Percentiles rank a stretch among this genome's conserved stretches.
Conservation (phyloP, 176 grass and related monocot species). For the Ananas comosus region DNA sequence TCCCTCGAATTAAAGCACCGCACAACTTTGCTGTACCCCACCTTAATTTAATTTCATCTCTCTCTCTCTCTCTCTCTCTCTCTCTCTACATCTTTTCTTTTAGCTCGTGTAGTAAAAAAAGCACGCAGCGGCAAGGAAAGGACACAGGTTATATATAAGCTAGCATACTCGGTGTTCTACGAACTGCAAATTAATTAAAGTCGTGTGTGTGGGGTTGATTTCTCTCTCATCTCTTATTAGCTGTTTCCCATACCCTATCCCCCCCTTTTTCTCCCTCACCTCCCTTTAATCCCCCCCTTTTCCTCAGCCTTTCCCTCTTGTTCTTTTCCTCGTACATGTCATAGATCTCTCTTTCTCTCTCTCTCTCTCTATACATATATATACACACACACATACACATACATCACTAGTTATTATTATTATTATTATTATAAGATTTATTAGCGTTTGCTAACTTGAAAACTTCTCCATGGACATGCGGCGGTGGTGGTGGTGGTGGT, state of each 20-base stretch:
- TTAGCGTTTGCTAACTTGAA: neutral
- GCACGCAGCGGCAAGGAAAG: neutral
- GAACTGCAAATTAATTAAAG: neutral
- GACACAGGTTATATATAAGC: too few relatives aligned
- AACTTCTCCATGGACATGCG: neutral
- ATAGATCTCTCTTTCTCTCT: too few relatives aligned
- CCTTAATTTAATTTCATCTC: neutral
- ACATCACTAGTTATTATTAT: neutral
- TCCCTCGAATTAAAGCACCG: conserved; percentile 13
- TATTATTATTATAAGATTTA: neutral
- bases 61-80: neutral
- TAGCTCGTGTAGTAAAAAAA: neutral
- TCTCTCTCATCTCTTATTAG: conserved; percentile 5
- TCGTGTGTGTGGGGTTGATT: neutral
- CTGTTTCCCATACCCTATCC: neutral
- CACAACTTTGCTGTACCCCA: conserved; percentile 9
- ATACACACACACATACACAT: neutral
- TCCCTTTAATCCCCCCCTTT: neutral
- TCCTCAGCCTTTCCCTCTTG: neutral
- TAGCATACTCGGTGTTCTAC: neutral
- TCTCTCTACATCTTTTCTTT: neutral
- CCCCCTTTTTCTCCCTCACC: neutral
- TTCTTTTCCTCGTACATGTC: neutral
- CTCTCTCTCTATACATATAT: too few relatives aligned
- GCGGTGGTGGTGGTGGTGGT: neutral